Base-by-base conservation (phyloP, 1,284 basidiomycete genomes). In the Cryptococcus sp. region DNA sequence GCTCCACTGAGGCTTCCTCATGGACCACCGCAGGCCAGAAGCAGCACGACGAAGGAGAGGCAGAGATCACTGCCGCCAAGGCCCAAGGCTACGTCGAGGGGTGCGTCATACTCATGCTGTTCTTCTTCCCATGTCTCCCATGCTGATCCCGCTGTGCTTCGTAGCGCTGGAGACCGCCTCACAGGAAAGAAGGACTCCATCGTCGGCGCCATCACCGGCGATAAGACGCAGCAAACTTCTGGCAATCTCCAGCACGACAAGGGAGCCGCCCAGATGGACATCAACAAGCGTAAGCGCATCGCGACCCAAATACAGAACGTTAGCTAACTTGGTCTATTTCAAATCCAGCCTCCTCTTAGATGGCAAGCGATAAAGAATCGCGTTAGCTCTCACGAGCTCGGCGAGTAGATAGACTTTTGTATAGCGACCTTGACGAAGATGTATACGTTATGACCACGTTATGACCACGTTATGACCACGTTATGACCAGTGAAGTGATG, bases 181-280 rank as follows among this genome's bases (percentile, higher is more conserved):
- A 75, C 75, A 45, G 88, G 88, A 56, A 88, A 88, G 80, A 85
- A 85, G 65, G 86, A 89, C 66, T 79, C 84, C 22, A 78, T 89
- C 31, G 81, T 86, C 39, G 88, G 75, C 27, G 84, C 87, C 5
- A 62, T 88, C 41, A 84, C 81, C 16, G 88, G 87, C 40, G 88
- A 89, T 76, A 84, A 84, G 70, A 57, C 80, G 38, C 84, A 89
- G 73, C 82, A 89, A 72, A 68, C 75, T 23, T 52, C 80, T 19
- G 87, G 87, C 82, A 67, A 73, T 81, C 67, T 56, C 23, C 72
- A 74, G 66, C 81, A 87, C 22, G 84, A 86, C 71, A 87, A 86
- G 70, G 87, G 87, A 22, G 54, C 64, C 40, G 64, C 66, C 48
- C 59, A 69, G 55, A 74, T 72, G 70, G 44, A 70, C 38, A 41